Conservation (phyloP, 768 basidiomycete genomes). For the Amanita pseudoporphyria region DNA sequence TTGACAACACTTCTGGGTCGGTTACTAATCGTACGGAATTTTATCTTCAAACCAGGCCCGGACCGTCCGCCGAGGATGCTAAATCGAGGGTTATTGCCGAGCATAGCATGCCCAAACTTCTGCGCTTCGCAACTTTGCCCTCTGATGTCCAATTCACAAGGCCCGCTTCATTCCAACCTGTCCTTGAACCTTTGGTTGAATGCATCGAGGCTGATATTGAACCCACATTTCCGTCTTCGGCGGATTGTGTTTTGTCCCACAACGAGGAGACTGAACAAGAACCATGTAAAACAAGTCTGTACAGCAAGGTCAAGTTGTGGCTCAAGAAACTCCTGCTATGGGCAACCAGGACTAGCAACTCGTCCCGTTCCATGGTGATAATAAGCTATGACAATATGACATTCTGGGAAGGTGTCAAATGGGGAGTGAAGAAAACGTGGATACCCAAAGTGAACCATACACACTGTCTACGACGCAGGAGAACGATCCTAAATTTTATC, state of each 20-base stretch:
- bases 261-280: not conserved
- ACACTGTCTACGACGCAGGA: not conserved
- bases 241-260: not conserved
- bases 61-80: not conserved
- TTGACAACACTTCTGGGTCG: not conserved
- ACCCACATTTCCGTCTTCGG: not conserved
- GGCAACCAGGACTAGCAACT: not conserved
- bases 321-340: conserved; percentile 1
- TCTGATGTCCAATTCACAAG: not conserved
- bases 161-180: not conserved
- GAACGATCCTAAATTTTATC: conserved; percentile 3
- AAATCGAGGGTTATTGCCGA: not conserved
- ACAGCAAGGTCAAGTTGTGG: not conserved
- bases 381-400: not conserved
- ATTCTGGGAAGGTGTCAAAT: conserved; percentile 1
- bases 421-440: conserved; percentile 3
- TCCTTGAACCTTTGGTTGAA: conserved; percentile 1
- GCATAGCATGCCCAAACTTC: not conserved
- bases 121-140: not conserved
- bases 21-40: not conserved
- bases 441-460: conserved; percentile 1
- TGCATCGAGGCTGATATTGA: not conserved
- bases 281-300: not conserved
- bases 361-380: not conserved
- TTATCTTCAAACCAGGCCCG: not conserved